Conservation (phyloP, 1,139 yeast genomes). For the Magnusiomyces sp. region DNA sequence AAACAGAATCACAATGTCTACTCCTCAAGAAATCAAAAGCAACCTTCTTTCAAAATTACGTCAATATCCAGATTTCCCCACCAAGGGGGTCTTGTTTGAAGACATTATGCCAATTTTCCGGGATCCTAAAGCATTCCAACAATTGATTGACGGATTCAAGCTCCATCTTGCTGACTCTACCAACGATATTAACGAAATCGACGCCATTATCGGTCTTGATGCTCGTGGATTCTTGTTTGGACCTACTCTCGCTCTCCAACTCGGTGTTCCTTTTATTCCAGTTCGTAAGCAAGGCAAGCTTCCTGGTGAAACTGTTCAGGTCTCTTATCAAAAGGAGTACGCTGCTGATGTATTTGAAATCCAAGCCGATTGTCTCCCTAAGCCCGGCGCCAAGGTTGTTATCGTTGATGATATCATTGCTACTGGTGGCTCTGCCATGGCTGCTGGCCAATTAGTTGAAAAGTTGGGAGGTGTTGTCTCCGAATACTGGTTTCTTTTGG, state of each 20-base stretch:
- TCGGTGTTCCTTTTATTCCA: conserved; percentile 88
- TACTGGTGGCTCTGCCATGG: conserved; percentile 93
- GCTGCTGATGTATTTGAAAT: conserved; percentile 83
- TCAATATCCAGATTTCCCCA: conserved; percentile 89
- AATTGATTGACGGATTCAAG: conserved; percentile 73
- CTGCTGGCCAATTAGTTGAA: conserved; percentile 80
- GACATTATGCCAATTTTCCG: conserved; percentile 92
- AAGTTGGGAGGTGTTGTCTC: conserved; percentile 59
- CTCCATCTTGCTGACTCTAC: conserved; percentile 51
- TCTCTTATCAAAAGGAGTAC: conserved; percentile 81
- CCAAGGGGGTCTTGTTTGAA: conserved; percentile 87
- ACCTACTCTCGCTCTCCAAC: conserved; percentile 83
- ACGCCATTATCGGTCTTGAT: conserved; percentile 88
- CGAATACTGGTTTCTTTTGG: conserved; percentile 85
- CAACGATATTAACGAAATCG: conserved; percentile 44
- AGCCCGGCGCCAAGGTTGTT: conserved; percentile 70
- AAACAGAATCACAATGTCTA: conserved; percentile 1
- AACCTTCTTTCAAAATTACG: conserved; percentile 28
- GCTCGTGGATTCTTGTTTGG: conserved; percentile 96
- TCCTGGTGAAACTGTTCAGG: conserved; percentile 74
- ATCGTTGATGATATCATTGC: conserved; percentile 95
- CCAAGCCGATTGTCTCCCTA: conserved; percentile 66
- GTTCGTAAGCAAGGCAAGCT: conserved; percentile 91
- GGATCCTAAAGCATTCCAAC: conserved; percentile 69
- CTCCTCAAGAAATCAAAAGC: conserved; percentile 15